These are phyloP conservation scores for Phoma sp. DNA, from an alignment of 2,329 filamentous ascomycete species.

Conservation along the genomic window DNA sequence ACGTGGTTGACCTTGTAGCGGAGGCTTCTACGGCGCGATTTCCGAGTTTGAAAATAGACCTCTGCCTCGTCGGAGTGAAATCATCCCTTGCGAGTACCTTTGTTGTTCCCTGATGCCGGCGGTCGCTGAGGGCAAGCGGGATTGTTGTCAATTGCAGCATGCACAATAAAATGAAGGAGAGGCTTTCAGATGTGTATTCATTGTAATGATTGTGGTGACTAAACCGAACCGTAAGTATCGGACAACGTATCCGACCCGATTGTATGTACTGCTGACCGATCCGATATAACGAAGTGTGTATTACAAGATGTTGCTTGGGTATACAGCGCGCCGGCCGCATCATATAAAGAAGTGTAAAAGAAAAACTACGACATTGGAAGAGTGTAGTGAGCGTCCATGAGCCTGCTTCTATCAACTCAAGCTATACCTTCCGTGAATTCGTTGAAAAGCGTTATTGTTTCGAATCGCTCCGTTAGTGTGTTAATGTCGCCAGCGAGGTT, in stretches of 20 bases:
- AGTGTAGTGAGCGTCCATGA: neutral
- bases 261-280: neutral
- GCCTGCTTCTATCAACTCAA: neutral
- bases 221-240: neutral
- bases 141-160: too few species aligned
- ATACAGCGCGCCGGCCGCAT: conserved; percentile 7
- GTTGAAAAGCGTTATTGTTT: conserved; percentile 20
- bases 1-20: too few species aligned
- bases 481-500: conserved; percentile 9
- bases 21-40: too few species aligned
- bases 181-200: neutral
- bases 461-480: conserved; percentile 12
- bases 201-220: neutral
- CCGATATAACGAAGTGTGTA: neutral
- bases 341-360: neutral
- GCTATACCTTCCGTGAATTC: conserved; percentile 22
- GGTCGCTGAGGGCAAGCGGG: too few species aligned
- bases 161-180: neutral
- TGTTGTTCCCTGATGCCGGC: too few species aligned
- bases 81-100: too few species aligned
- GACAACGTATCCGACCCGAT: neutral
- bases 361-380: neutral
- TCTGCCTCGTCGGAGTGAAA: too few species aligned
- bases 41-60: too few species aligned
- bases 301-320: conserved; percentile 7